A percentile compares a stretch with the other conserved stretches of the same genome.
Evolutionary conservation across 208 protist species (phyloP).

Genomic region (Jaenimonas drosophilae): DNA sequence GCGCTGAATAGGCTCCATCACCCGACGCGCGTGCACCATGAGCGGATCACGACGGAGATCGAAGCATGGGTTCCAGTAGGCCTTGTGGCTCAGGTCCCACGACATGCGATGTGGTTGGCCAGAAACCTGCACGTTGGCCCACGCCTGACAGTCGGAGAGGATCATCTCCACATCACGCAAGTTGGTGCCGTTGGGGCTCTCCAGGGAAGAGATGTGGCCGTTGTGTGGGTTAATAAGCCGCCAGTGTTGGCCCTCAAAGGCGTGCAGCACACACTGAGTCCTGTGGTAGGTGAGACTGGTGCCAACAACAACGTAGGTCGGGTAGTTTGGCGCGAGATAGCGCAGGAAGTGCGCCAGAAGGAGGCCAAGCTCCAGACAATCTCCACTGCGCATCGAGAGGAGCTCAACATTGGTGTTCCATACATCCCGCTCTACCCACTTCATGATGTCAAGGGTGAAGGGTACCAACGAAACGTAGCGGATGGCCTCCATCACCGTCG

Average conservation of each 20-base stretch:
- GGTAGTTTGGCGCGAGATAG: conserved; percentile 32
- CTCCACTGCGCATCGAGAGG: conserved; percentile 38
- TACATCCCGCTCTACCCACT: conserved; percentile 44
- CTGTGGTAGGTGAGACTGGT: conserved; percentile 39
- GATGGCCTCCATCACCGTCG: conserved; percentile 56
- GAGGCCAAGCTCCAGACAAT: conserved; percentile 73
- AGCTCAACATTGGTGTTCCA: conserved; percentile 76
- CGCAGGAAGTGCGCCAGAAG: conserved; percentile 71
- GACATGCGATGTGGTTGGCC: conserved; percentile 70
- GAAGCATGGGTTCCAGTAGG: conserved; percentile 71
- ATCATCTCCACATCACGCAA: conserved; percentile 66
- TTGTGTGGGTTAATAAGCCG: conserved; percentile 65
- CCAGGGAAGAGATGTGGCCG: conserved; percentile 24
- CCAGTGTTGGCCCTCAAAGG: conserved; percentile 31
- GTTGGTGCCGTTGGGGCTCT: conserved; percentile 35
- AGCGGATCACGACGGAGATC: conserved; percentile 4
- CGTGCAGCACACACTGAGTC: conserved; percentile 59
- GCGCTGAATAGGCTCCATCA: conserved; percentile 33
- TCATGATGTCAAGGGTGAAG: conserved; percentile 49
- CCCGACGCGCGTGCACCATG: background rate
- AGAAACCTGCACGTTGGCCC: conserved; percentile 73
- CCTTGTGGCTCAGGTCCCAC: conserved; percentile 45
- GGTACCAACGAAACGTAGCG: conserved; percentile 66
- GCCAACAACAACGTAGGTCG: conserved; percentile 54
- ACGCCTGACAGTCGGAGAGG: conserved; percentile 68